Conservation (phyloP, 768 basidiomycete genomes). For the Asterophora lycoperdoides region DNA sequence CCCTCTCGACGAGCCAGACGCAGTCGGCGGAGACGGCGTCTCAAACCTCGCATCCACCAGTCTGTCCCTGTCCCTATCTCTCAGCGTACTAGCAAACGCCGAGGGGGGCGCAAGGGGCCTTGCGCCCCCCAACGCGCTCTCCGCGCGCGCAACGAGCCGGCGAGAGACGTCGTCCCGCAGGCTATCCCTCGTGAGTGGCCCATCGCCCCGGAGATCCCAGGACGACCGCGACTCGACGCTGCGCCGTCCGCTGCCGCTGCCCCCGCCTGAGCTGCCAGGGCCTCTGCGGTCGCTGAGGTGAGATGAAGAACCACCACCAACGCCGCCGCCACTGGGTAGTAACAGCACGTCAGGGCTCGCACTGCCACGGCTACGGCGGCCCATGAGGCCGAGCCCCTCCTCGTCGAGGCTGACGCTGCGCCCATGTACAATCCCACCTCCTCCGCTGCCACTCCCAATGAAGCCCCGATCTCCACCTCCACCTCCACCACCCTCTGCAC, state of each 20-base stretch:
- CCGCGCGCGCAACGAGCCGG: conserved; percentile 31
- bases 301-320: neutral
- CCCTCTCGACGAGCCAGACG: conserved; percentile 9
- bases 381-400: conserved; percentile 32
- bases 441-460: too few species aligned
- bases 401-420: conserved; percentile 55
- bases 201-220: conserved; percentile 27
- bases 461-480: conserved; percentile 10
- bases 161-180: conserved; percentile 43
- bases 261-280: conserved; percentile 23
- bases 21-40: conserved; percentile 20
- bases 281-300: too few species aligned
- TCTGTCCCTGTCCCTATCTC: conserved; percentile 20
- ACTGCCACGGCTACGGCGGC: conserved; percentile 23
- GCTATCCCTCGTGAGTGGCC: conserved; percentile 37
- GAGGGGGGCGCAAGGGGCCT: conserved; percentile 36
- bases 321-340: conserved; percentile 7
- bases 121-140: conserved; percentile 29
- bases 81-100: conserved; percentile 20
- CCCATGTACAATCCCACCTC: conserved; percentile 35
- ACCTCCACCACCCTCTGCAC: conserved; percentile 26
- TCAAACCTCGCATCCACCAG: conserved; percentile 11
- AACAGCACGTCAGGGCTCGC: conserved; percentile 25
- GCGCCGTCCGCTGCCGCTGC: conserved; percentile 38
- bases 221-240: conserved; percentile 58